Evolutionary conservation across 345 rosid genomes (phyloP), one percentile per base, ranked within the genome.

Genomic region (Lepidium didymum): DNA sequence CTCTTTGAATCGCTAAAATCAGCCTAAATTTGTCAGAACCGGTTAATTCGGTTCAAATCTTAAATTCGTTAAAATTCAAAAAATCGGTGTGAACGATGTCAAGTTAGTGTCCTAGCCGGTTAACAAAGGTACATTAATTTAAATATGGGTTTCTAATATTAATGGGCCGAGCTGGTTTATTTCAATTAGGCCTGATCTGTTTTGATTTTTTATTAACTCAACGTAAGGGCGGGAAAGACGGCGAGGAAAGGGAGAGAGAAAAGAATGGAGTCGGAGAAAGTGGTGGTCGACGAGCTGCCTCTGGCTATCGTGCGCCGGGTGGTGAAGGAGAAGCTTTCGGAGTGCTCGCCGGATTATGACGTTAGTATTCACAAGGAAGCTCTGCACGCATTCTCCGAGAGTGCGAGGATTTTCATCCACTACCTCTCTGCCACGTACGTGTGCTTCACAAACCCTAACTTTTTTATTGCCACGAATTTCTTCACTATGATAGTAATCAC

Each of bases 261-360:
- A 46, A 59, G n/a, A 15, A 74, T 75, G 72, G 80, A 74, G 44
- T 71, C 77, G 72, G 86, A 86, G 81, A 90, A 88, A 68, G 82
- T 67, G 58, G 82, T 81, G 61, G 81, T 74, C 54, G 96, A 93
- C 75, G 98, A 84, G 89, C 85, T 93, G 58, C 96, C 92, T 23
- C 80, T 79, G 71, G 85, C 97, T 33, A 87, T 90, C 5, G 96
- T 90, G 66, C 92, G 91, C 46, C 87, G 98, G 29, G 86, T 90
- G 67, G 97, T 90, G 80, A 93, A 90, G 76, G 94, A 85, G 34
- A 84, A 87, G 86, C 84, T 93, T 4, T 77, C 90, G 34, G 81
- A 80, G 25, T 85, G 89, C 69, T 93, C 94, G 50, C 81, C 83
- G 11, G 89, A 85, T 52, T 75, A 73, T 68, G 97, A 85, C 73